phyloP scores from a whole-genome alignment of 257 asterid species.

The Nicotiana knightiana region DNA sequence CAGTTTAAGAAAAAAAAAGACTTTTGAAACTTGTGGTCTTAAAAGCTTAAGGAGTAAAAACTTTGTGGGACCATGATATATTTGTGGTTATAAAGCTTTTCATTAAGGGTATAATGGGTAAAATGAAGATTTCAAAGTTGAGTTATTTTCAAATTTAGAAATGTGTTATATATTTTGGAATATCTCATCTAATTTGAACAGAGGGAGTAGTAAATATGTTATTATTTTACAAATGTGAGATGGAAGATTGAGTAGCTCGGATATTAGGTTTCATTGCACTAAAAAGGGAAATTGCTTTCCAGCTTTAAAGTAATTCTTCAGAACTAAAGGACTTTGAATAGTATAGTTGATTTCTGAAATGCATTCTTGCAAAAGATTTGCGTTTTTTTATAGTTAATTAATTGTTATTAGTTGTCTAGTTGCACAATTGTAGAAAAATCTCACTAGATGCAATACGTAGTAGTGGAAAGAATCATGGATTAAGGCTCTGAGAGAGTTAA shows the following conservation, averaged over 20 bases:
- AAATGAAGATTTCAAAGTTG: too few species aligned
- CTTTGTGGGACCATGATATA: too few species aligned
- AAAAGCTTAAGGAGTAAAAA: too few species aligned
- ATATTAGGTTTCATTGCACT: background rate
- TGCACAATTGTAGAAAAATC: background rate
- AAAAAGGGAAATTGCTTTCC: background rate
- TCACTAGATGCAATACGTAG: background rate
- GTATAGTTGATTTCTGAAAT: background rate
- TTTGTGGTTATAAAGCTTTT: too few species aligned
- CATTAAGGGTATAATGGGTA: too few species aligned
- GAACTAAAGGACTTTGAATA: background rate
- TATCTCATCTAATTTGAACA: too few species aligned
- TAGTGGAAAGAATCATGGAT: background rate
- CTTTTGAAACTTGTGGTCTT: too few species aligned
- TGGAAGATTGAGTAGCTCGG: background rate
- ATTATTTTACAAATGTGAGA: background rate
- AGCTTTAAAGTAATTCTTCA: background rate
- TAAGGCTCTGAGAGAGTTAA: background rate
- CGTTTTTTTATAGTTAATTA: background rate
- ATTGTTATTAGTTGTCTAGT: background rate
- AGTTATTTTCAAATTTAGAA: too few species aligned
- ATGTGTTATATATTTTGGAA: too few species aligned
- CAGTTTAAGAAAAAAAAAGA: too few species aligned
- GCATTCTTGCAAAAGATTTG: background rate
- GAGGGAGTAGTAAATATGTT: background rate